Evolutionary conservation across 192 early-diverging fungal species (phyloP), one percentile per base, ranked within the genome.

Genomic region (Bifiguratus adelaidae): DNA sequence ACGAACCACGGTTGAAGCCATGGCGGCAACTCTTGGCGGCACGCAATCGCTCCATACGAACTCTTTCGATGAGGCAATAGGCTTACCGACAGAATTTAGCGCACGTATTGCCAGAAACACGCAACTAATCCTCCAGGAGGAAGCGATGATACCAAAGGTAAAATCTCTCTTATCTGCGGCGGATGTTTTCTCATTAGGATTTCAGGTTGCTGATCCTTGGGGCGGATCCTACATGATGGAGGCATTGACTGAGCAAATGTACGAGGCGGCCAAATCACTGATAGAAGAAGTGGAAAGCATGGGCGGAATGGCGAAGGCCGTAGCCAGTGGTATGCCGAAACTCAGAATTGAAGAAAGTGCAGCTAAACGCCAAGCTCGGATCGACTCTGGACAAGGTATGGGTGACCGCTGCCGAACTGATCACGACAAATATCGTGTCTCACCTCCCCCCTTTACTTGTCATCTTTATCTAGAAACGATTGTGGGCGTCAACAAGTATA

Each of bases 21-120:
- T 92, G 85, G 87, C 89, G 4, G 87, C 89, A n/a, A 86, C 83
- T 1, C 65, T 92, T 28, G 89, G 89, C 38, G 87, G 89, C 44
- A 92, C 89, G 1, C 89, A 92, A 70, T 89, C 87, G n/a, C 56
- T 92, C 36, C 87, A 92, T 55, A 92, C 87, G n/a, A 92, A 92
- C 59, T 81, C 89, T 6, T 74, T 90, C 41, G 89, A 92, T 56
- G 89, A 92, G 56, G 89, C 89, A 16, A 85, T 92, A 34, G 89
- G 87, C 2, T 60, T 92, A 34, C 89, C 87, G 0, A 90, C 89
- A 2, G 79, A 84, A 53, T 86, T 84, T 59, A 79, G 75, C 49
- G 83, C 89, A 2, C 79, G 89, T 35, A 89, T 92, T 64, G 89
- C 89, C 7, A 71, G 89, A 57, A 92, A 92, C 71, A 92, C 89